These are phyloP conservation scores for Orbilia ellipsospora DNA, from an alignment of 2,329 filamentous ascomycete species.

Conservation along the genomic window DNA sequence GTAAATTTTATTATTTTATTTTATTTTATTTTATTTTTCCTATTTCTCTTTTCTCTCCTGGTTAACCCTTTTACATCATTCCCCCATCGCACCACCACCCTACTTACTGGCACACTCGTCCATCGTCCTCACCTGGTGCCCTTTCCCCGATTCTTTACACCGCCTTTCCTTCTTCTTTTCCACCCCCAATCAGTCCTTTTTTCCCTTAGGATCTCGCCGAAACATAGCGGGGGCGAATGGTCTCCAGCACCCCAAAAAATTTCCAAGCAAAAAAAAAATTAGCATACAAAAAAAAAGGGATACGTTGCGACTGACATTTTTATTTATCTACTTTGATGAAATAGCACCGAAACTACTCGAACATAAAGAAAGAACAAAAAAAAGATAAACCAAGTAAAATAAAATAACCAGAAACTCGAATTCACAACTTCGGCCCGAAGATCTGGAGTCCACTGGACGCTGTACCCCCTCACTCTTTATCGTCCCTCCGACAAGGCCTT, in stretches of 20 bases:
- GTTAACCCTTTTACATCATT: slow-evolving; percentile 55
- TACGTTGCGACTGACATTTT: slow-evolving; percentile 46
- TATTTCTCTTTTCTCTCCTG: slow-evolving; percentile 32
- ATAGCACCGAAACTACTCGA: slow-evolving; percentile 30
- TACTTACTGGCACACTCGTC: background rate
- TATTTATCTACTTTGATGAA: slow-evolving; percentile 25
- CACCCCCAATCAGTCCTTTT: slow-evolving; percentile 38
- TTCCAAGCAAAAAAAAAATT: too few species aligned
- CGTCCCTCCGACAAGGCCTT: slow-evolving; percentile 47
- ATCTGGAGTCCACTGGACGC: slow-evolving; percentile 15
- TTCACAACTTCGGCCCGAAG: slow-evolving; percentile 3
- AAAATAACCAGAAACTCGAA: background rate
- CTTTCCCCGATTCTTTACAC: slow-evolving; percentile 47
- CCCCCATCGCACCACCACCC: slow-evolving; percentile 24
- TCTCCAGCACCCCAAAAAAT: background rate
- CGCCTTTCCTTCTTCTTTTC: slow-evolving; percentile 45
- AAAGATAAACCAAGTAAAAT: background rate
- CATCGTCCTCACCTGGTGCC: slow-evolving; percentile 7
- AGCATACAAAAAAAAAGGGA: slow-evolving; percentile 31
- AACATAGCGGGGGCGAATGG: slow-evolving; percentile 35
- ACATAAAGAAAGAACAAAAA: background rate
- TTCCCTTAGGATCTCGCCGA: slow-evolving; percentile 48
- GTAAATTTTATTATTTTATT: slow-evolving; percentile 35
- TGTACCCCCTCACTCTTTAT: slow-evolving; percentile 14
- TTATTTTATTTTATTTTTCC: background rate